Percentiles rank a stretch among this genome's conserved stretches.
Conservation (phyloP, 2,329 filamentous ascomycete species). For the Byssochlamys sp. region DNA sequence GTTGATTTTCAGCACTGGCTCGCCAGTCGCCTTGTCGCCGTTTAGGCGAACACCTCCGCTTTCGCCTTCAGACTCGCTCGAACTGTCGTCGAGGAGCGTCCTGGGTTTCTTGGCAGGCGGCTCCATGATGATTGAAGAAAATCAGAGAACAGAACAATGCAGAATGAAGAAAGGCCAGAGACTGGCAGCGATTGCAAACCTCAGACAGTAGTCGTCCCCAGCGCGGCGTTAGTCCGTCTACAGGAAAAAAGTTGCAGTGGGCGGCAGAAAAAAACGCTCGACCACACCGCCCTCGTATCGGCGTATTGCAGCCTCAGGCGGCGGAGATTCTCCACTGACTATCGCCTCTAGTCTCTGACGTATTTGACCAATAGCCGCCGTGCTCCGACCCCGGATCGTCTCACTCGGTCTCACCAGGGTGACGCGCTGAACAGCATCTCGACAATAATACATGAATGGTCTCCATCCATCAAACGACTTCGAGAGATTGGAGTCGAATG, state of each 20-base stretch:
- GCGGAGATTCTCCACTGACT: background rate
- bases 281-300: constrained; percentile 15
- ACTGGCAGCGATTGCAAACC: background rate
- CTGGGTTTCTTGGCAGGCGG: constrained; percentile 33
- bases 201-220: background rate
- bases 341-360: constrained; percentile 17
- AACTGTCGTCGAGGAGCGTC: constrained; percentile 33
- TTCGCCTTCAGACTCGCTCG: constrained; percentile 29
- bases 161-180: background rate
- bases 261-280: constrained; percentile 10
- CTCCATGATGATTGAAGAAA: constrained; percentile 24
- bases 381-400: background rate
- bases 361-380: constrained; percentile 25
- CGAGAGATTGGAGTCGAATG: background rate
- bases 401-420: background rate
- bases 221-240: background rate
- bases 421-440: constrained; percentile 2
- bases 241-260: background rate
- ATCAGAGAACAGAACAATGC: background rate
- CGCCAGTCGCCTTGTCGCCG: constrained; percentile 20
- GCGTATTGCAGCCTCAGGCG: background rate
- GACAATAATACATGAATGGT: background rate
- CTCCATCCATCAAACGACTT: background rate
- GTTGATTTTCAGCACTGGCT: constrained; percentile 65
- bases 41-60: constrained; percentile 30